A percentile compares a stretch with the other conserved stretches of the same genome.
These are phyloP conservation scores for Aspergillus puulaauensis DNA, from an alignment of 2,329 filamentous ascomycete genomes.

Conservation along the genomic window DNA sequence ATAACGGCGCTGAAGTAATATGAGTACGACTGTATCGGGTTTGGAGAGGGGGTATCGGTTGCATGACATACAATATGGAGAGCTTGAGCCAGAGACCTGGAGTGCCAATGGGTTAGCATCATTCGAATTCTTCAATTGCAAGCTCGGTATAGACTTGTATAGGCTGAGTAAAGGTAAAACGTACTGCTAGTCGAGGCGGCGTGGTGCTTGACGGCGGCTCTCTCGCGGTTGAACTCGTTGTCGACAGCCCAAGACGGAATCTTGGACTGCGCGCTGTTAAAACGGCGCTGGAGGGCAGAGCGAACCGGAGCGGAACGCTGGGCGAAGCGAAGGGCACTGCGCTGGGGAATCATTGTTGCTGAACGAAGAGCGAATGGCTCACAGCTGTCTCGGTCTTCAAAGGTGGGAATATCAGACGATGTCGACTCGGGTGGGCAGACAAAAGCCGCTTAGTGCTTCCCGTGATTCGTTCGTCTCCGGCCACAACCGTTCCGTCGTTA, in stretches of 20 bases:
- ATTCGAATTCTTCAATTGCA: background rate
- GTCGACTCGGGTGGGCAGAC: conserved; percentile 25
- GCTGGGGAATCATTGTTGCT: conserved; percentile 63
- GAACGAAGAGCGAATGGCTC: conserved; percentile 8
- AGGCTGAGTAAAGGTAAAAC: conserved; percentile 37
- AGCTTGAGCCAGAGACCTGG: conserved; percentile 94
- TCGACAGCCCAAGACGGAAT: conserved; percentile 68
- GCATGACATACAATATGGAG: conserved; percentile 78
- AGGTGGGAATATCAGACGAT: conserved; percentile 24
- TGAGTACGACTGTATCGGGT: conserved; percentile 14
- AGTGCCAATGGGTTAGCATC: conserved; percentile 27
- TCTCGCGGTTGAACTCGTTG: conserved; percentile 92
- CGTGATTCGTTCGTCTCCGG: conserved; percentile 28
- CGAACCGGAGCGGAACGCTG: conserved; percentile 58
- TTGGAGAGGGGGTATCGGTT: conserved; percentile 1
- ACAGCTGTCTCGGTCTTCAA: conserved; percentile 14
- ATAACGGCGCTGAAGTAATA: conserved; percentile 63
- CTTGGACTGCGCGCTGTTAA: conserved; percentile 62
- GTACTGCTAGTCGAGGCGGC: conserved; percentile 79
- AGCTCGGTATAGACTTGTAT: background rate
- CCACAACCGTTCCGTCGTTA: conserved; percentile 12
- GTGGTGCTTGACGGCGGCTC: conserved; percentile 86
- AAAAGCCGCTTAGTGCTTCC: conserved; percentile 26
- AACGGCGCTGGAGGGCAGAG: conserved; percentile 65
- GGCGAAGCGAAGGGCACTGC: conserved; percentile 60